Conservation (phyloP, 2,329 filamentous ascomycete species). For the Ophiobolus disseminans region DNA sequence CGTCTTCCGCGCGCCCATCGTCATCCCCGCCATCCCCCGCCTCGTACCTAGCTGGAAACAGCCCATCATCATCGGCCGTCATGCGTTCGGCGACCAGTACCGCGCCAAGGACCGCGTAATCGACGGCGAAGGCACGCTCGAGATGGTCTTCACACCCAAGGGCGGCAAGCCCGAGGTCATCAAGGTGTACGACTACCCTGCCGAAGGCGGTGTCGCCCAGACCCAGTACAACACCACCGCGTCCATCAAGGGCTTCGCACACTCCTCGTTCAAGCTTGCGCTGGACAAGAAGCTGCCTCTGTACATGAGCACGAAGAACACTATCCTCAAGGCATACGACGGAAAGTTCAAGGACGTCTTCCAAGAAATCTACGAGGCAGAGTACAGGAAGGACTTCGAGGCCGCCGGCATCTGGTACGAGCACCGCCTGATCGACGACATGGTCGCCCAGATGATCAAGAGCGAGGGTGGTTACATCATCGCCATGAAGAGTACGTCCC, state of each 20-base stretch:
- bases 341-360: constrained; percentile 99
- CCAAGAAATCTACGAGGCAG: constrained; percentile 89
- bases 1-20: constrained; percentile 98
- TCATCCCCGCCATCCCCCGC: constrained; percentile 90
- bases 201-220: constrained; percentile 86
- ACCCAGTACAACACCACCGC: constrained; percentile 99
- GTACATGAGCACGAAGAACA: constrained; percentile 99
- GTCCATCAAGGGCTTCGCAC: constrained; percentile 92
- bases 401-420: constrained; percentile 97
- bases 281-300: constrained; percentile 86
- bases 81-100: constrained; percentile 99
- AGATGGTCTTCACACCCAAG: constrained; percentile 91
- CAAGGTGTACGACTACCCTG: constrained; percentile 88
- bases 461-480: constrained; percentile 95
- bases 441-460: constrained; percentile 99
- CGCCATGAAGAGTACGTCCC: constrained; percentile 86
- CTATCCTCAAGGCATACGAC: constrained; percentile 98
- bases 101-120: constrained; percentile 91
- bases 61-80: constrained; percentile 98
- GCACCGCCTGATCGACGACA: constrained; percentile 98
- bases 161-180: constrained; percentile 83
- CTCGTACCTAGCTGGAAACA: constrained; percentile 98
- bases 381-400: constrained; percentile 89
- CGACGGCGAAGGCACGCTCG: constrained; percentile 82
- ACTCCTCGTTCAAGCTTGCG: constrained; percentile 95